These are phyloP conservation scores for Rhizopus delemar DNA, from an alignment of 371 early-diverging fungal genomes.

Conservation along the genomic window DNA sequence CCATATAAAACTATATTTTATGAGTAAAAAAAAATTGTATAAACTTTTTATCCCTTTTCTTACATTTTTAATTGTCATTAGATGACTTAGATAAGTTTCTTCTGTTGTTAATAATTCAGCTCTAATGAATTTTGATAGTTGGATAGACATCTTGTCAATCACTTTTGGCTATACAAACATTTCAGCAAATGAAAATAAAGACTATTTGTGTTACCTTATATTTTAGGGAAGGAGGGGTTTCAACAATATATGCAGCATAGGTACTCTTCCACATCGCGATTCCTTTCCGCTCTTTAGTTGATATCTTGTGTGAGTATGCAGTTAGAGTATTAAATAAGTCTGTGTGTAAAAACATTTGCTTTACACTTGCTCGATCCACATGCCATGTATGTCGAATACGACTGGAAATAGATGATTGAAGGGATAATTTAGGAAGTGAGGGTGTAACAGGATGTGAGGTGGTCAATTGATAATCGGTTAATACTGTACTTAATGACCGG, in stretches of 20 bases:
- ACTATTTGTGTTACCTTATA: constrained; percentile 11
- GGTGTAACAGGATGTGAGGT: constrained; percentile 7
- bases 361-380: no score
- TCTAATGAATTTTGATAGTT: constrained; percentile 35
- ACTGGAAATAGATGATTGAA: constrained; percentile 17
- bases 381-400: constrained; percentile 23
- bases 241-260: constrained; percentile 13
- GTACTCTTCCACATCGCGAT: constrained; percentile 20
- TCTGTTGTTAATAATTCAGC: constrained; percentile 40
- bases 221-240: constrained; percentile 8
- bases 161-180: constrained; percentile 5
- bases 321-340: no score
- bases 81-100: constrained; percentile 36
- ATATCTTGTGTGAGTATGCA: constrained; percentile 11
- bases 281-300: constrained; percentile 19
- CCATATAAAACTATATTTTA: constrained; percentile 33
- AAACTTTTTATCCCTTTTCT: background rate
- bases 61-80: constrained; percentile 35
- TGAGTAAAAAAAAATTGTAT: background rate
- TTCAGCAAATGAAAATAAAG: background rate
- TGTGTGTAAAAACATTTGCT: no score
- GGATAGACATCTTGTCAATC: constrained; percentile 19
- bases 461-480: constrained; percentile 3
- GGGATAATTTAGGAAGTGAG: constrained; percentile 2
- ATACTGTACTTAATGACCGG: constrained; percentile 21